Percentiles rank a stretch among this genome's conserved stretches.
Conservation (phyloP, 495 filamentous ascomycete genomes). For the Lasiosphaeria hispida region DNA sequence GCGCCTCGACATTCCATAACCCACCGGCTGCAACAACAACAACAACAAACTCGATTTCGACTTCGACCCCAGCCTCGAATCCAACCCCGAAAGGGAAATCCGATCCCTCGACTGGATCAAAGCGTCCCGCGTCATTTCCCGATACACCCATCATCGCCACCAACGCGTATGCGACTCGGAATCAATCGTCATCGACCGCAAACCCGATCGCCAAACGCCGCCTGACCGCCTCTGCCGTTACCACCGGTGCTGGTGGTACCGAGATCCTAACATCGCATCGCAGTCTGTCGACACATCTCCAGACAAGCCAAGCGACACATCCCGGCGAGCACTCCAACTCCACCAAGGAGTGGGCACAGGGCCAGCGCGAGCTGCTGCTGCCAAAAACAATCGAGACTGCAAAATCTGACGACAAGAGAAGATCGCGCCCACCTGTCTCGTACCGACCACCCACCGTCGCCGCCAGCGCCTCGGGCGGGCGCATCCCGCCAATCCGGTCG, state of each 20-base stretch:
- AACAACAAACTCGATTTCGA: slow-evolving; percentile 12
- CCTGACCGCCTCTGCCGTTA: slow-evolving; percentile 20
- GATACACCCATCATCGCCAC: slow-evolving; percentile 26
- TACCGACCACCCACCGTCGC: slow-evolving; percentile 35
- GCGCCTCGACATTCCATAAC: slow-evolving; percentile 41
- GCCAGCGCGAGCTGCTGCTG: slow-evolving; percentile 41
- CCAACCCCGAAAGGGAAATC: slow-evolving; percentile 5
- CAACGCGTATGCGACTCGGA: slow-evolving; percentile 23
- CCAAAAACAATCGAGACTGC: slow-evolving; percentile 31
- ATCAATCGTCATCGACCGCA: slow-evolving; percentile 22
- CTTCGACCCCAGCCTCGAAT: too few species aligned
- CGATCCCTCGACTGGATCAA: slow-evolving; percentile 21
- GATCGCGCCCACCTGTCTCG: slow-evolving; percentile 43
- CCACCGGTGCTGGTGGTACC: slow-evolving; percentile 11
- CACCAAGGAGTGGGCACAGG: slow-evolving; percentile 34
- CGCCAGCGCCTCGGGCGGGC: slow-evolving; percentile 18
- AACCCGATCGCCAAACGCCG: slow-evolving; percentile 25
- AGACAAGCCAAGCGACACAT: not conserved
- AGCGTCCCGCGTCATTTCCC: slow-evolving; percentile 43
- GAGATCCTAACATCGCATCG: slow-evolving; percentile 9
- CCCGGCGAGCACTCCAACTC: slow-evolving; percentile 22
- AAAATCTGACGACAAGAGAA: slow-evolving; percentile 40
- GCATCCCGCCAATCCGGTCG: slow-evolving; percentile 47
- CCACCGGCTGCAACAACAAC: slow-evolving; percentile 17
- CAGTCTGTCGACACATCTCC: slow-evolving; percentile 9